A percentile compares a stretch with the other conserved stretches of the same genome.
Evolutionary conservation across 352 stramenopile genomes (phyloP).

Genomic region (Elongisporangium undulatum): DNA sequence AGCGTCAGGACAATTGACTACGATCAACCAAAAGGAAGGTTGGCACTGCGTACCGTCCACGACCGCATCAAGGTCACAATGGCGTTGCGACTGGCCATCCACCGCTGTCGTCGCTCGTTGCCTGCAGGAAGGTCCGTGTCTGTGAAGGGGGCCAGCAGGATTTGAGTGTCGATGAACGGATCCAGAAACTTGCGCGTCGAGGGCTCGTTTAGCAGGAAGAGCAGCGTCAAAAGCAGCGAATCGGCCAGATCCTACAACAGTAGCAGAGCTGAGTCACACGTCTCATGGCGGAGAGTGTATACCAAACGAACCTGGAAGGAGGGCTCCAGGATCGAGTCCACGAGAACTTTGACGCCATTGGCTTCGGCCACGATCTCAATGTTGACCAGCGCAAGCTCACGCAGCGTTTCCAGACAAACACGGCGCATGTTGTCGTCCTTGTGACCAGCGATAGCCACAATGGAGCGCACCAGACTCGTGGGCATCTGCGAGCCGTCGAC

Average conservation of each 20-base stretch:
- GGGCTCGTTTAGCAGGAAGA: constrained; percentile 83
- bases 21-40: background rate
- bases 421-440: constrained; percentile 88
- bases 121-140: constrained; percentile 82
- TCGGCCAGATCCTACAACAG: constrained; percentile 59
- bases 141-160: constrained; percentile 84
- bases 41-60: constrained; percentile 54
- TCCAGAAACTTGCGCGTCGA: constrained; percentile 83
- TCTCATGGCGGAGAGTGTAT: background rate
- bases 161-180: constrained; percentile 85
- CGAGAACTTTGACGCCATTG: constrained; percentile 78
- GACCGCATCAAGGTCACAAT: constrained; percentile 90
- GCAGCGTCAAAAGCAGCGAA: constrained; percentile 79
- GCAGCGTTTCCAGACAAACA: constrained; percentile 83
- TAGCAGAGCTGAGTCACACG: background rate
- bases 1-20: background rate
- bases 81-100: constrained; percentile 87
- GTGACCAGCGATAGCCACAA: constrained; percentile 82
- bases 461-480: constrained; percentile 69
- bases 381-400: constrained; percentile 76
- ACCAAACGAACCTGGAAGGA: constrained; percentile 55
- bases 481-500: constrained; percentile 84
- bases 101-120: constrained; percentile 81
- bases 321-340: constrained; percentile 85
- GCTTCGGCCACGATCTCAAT: constrained; percentile 79